Evolutionary conservation across 2,329 filamentous ascomycete genomes (phyloP), one percentile per base, ranked within the genome.

Genomic region (Pseudogymnoascus sp.): DNA sequence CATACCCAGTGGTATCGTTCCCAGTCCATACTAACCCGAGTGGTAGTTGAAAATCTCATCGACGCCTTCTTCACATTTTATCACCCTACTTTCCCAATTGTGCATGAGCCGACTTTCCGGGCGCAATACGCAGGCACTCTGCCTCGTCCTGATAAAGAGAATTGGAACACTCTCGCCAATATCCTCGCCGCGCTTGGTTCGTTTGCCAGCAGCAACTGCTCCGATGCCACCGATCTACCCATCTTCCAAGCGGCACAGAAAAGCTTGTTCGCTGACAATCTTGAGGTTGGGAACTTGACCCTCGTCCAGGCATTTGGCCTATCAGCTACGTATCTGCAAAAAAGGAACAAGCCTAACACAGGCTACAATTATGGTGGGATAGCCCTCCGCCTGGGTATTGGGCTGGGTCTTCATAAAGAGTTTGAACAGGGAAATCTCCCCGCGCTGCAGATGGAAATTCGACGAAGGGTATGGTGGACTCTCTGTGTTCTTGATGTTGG

Each of bases 331-430:
- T 81, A 81, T 65, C 71, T 80, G 3, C 80, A 81, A 65, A 81
- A 81, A 65, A 71, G 76, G 31, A 76, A 81, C 65, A 75, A 77
- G 37, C 78, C 79, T 3, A 81, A 81, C 63, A 78, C 78, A 0
- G 78, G 78, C 0, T 81, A 78, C 64, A 81, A 80, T 10, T 97
- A 97, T 76, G 86, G 97, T 60, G 96, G 95, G 74, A 84, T 97
- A 71, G 97, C 93, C 4, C 89, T 97, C 67, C 89, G 92, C 66
- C 91, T 97, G 87, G 92, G 92, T 8, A 75, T 80, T 58, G 77
- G 78, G 0, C 67, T 81, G 4, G 78, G 79, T 0, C 71, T 81
- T 3, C 78, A 81, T 63, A 66, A 66, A 54, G 65, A 66, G 35
- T 66, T 66, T 39, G 59, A 58, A 31, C 58, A 59, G n/a, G 64